These are phyloP conservation scores for Agrocybe praecox DNA, from an alignment of 768 basidiomycete genomes.

Conservation along the genomic window DNA sequence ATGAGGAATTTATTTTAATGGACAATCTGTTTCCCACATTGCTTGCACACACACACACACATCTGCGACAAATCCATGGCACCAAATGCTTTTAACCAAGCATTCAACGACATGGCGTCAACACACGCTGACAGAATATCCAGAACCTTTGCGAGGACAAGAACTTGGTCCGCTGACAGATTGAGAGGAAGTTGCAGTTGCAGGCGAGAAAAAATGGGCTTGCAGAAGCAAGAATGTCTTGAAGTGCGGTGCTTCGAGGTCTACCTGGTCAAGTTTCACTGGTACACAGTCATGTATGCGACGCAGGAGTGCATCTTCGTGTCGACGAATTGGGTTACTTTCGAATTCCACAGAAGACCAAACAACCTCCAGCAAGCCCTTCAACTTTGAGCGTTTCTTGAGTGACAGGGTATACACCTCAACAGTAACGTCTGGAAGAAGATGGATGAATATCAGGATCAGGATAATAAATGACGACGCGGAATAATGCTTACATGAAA, in stretches of 20 bases:
- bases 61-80: too few relatives aligned
- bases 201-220: conserved; percentile 93
- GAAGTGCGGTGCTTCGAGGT: too few relatives aligned
- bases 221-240: too few relatives aligned
- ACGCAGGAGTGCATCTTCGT: conserved; percentile 83
- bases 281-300: conserved; percentile 96
- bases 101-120: conserved; percentile 98
- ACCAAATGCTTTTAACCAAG: too few relatives aligned
- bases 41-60: conserved; percentile 99
- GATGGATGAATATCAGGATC: too few relatives aligned
- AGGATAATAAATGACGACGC: neutral
- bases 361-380: conserved; percentile 94
- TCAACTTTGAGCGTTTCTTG: conserved; percentile 95
- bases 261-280: conserved; percentile 81
- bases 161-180: conserved; percentile 86
- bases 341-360: conserved; percentile 98
- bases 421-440: conserved; percentile 81
- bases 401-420: too few relatives aligned
- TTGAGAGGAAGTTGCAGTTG: conserved; percentile 93
- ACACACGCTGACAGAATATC: conserved; percentile 93
- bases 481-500: too few relatives aligned
- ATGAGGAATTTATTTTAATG: conserved; percentile 94
- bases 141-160: conserved; percentile 88
- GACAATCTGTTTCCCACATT: conserved; percentile 97
- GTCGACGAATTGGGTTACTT: conserved; percentile 89